Percentiles rank a stretch among this genome's conserved stretches.
phyloP scores from a whole-genome alignment of 441 rosid genomes.

The Gossypium armourianum region DNA sequence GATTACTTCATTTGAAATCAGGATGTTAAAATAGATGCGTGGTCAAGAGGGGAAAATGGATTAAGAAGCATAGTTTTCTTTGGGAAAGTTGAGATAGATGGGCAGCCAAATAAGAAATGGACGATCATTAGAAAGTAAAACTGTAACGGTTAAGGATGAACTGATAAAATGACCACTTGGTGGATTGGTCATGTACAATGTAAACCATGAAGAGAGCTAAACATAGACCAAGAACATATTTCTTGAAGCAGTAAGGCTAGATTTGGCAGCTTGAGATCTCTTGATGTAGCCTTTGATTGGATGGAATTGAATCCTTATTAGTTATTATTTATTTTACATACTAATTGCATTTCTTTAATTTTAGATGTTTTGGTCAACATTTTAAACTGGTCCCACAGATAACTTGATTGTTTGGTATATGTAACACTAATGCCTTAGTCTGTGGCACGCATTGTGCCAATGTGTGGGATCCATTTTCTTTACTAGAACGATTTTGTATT shows the following conservation, averaged over 20 bases:
- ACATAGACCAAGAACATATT: not conserved
- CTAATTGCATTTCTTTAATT: constrained; percentile 1
- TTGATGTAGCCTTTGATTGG: constrained; percentile 3
- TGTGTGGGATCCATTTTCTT: constrained; percentile 8
- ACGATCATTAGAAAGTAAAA: not conserved
- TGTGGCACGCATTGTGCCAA: not conserved
- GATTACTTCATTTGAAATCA: not conserved
- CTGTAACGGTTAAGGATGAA: not conserved
- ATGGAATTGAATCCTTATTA: not conserved
- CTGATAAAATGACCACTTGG: not conserved
- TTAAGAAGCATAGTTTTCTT: not conserved
- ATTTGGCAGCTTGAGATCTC: not conserved
- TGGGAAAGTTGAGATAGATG: not conserved
- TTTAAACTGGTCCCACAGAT: not conserved
- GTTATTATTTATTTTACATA: not conserved
- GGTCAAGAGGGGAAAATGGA: not conserved
- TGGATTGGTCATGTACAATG: not conserved
- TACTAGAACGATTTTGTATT: constrained; percentile 7
- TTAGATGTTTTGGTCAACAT: not conserved
- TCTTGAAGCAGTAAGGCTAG: not conserved
- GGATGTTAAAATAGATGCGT: not conserved
- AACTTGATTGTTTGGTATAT: not conserved
- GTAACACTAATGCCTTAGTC: not conserved
- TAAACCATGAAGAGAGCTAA: not conserved
- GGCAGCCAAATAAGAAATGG: not conserved